Conservation (phyloP, 306 rosid genomes). For the Elaeagnus macrophylla region DNA sequence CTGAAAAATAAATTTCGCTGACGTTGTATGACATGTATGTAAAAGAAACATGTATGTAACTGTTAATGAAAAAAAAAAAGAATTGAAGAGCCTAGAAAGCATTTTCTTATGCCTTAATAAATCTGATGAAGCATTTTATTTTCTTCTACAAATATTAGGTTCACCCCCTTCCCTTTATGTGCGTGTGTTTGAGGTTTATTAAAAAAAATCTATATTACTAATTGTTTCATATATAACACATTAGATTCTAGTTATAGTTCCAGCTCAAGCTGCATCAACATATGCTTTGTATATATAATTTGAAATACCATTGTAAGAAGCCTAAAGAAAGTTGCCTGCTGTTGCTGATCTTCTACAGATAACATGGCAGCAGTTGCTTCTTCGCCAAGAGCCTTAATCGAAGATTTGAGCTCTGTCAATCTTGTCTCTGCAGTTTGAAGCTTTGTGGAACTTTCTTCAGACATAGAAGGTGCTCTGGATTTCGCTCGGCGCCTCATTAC, state of each 20-base stretch:
- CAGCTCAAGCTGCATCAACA: no score
- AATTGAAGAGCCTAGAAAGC: no score
- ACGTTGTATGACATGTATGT: not conserved
- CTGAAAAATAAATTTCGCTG: slow-evolving; percentile 27
- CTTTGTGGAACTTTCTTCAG: slow-evolving; percentile 61
- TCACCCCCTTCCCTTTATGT: no score
- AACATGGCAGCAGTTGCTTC: slow-evolving; percentile 87
- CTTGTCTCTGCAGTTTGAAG: slow-evolving; percentile 81
- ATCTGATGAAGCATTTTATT: no score
- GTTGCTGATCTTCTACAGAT: slow-evolving; percentile 88
- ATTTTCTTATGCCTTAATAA: no score
- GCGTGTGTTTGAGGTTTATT: no score
- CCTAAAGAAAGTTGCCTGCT: slow-evolving; percentile 57
- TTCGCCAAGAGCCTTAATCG: slow-evolving; percentile 69
- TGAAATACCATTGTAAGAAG: slow-evolving; percentile 65
- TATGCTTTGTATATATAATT: not conserved
- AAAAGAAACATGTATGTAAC: not conserved
- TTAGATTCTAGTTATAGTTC: no score
- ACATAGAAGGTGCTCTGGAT: slow-evolving; percentile 58
- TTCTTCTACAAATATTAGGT: no score
- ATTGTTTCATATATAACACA: no score
- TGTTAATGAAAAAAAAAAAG: not conserved
- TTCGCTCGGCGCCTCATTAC: slow-evolving; percentile 84
- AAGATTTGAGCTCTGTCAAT: slow-evolving; percentile 71
- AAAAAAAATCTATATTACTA: no score